Evolutionary conservation across 73 alveolate species (phyloP), one percentile per base, ranked within the genome.

Genomic region (Vitrella brassicaformis): DNA sequence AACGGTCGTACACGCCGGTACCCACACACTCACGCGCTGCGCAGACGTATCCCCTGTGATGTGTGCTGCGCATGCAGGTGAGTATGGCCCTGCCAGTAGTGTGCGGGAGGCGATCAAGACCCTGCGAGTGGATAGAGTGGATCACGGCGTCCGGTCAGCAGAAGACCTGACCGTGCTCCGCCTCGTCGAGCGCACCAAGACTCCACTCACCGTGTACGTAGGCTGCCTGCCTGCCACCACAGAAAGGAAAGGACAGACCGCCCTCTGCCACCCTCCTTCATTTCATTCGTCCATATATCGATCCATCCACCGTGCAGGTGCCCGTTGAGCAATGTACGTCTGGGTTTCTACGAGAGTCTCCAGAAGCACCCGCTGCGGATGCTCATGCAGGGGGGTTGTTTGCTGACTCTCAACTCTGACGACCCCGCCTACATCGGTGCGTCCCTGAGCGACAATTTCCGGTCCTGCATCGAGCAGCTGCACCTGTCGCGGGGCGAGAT

Each of bases 41-140:
- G n/a, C n/a, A n/a, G n/a, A n/a, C n/a, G n/a, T n/a, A n/a, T n/a
- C n/a, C n/a, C n/a, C n/a, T n/a, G n/a, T n/a, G n/a, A n/a, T n/a
- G n/a, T n/a, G n/a, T n/a, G 73, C 27, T 25, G 79, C 79, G 25
- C 79, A 71, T 71, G 79, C 79, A n/a, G 79, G 79, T 19, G 79
- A 71, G 39, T 67, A 71, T 31, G 71, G 73, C 25, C 72, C 30
- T 71, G 71, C 79, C 0, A 71, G 79, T 30, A 25, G 25, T 27
- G 79, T 71, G 19, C 22, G 30, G 27, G 71, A n/a, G 25, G 73
- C 79, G 25, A 26, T 71, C 22, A n/a, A 25, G 22, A 26, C 22
- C 1, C 27, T 71, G 71, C 22, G 39, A 25, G 73, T 28, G n/a
- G 25, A 27, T 31, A 71, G 79, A 31, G 39, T 71, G 30, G 79